Conservation (phyloP, 805 yeast genomes). For the Candida ortonii region DNA sequence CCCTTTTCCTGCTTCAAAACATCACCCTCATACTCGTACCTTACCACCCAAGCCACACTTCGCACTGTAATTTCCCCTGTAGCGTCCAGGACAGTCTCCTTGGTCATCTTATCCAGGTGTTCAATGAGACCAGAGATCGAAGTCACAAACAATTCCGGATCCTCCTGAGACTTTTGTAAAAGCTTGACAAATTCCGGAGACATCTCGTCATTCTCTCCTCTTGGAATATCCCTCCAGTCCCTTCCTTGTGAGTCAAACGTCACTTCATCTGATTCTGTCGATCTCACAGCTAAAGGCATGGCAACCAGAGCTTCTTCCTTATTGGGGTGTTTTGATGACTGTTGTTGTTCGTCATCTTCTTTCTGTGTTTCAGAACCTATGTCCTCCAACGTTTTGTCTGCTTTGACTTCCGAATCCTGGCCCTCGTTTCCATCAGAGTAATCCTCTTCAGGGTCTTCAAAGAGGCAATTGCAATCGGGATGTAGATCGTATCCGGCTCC, state of each 20-base stretch:
- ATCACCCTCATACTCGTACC: slow-evolving; percentile 27
- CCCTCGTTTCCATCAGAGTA: slow-evolving; percentile 3
- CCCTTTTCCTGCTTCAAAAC: slow-evolving; percentile 22
- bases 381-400: not conserved
- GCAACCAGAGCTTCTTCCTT: no score
- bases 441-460: slow-evolving; percentile 15
- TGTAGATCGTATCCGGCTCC: slow-evolving; percentile 29
- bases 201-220: slow-evolving; percentile 50
- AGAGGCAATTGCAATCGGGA: slow-evolving; percentile 33
- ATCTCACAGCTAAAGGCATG: slow-evolving; percentile 37
- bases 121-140: slow-evolving; percentile 27
- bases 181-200: slow-evolving; percentile 25
- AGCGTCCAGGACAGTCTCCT: slow-evolving; percentile 25
- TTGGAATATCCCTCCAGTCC: slow-evolving; percentile 72
- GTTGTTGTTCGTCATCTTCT: no score
- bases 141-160: slow-evolving; percentile 24
- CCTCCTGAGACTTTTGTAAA: slow-evolving; percentile 22
- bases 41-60: slow-evolving; percentile 53
- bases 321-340: no score
- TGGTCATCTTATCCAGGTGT: slow-evolving; percentile 27
- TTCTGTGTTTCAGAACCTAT: not conserved
- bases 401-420: not conserved
- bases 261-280: slow-evolving; percentile 30
- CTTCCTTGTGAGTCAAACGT: slow-evolving; percentile 59
- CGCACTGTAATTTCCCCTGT: slow-evolving; percentile 41